Percentiles rank a stretch among this genome's conserved stretches.
phyloP scores from a whole-genome alignment of 345 rosid species.

The Clarkia xantiana region DNA sequence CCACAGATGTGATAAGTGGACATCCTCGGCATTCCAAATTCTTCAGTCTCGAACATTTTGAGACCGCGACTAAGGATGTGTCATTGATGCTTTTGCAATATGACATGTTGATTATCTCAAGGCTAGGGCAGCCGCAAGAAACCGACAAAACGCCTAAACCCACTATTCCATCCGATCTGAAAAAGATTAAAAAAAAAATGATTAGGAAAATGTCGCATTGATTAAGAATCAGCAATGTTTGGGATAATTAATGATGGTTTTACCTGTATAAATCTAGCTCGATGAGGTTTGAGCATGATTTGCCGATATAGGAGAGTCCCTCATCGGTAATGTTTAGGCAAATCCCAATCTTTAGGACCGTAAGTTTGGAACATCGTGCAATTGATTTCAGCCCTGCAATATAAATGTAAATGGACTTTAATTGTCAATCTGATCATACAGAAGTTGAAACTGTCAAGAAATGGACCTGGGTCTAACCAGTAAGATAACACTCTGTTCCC shows the following conservation, averaged over 20 bases:
- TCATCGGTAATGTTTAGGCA: conserved; percentile 43
- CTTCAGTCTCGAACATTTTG: conserved; percentile 37
- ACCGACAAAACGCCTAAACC: conserved; percentile 40
- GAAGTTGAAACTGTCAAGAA: too few species aligned
- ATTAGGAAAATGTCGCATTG: too few species aligned
- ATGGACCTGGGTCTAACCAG: too few species aligned
- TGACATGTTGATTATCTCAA: conserved; percentile 40
- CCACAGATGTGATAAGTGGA: conserved; percentile 19
- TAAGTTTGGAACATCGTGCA: conserved; percentile 36
- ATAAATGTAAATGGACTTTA: too few species aligned
- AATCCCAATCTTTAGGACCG: conserved; percentile 45
- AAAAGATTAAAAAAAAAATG: too few species aligned
- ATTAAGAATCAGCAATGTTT: too few species aligned
- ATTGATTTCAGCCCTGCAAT: conserved; percentile 50
- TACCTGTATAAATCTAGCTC: conserved; percentile 73
- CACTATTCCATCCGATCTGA: conserved; percentile 42
- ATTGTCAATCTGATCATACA: too few species aligned
- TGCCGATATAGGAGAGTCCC: conserved; percentile 40
- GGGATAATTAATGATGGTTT: too few species aligned
- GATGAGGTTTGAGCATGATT: conserved; percentile 34
- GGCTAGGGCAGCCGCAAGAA: conserved; percentile 34
- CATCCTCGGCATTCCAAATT: conserved; percentile 56
- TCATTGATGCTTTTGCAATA: conserved; percentile 43
- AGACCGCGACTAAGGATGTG: conserved; percentile 27
- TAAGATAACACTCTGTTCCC: too few species aligned